Percentiles rank a stretch among this genome's conserved stretches.
These are phyloP conservation scores for Poronia punctata DNA, from an alignment of 495 filamentous ascomycete genomes.

Conservation along the genomic window DNA sequence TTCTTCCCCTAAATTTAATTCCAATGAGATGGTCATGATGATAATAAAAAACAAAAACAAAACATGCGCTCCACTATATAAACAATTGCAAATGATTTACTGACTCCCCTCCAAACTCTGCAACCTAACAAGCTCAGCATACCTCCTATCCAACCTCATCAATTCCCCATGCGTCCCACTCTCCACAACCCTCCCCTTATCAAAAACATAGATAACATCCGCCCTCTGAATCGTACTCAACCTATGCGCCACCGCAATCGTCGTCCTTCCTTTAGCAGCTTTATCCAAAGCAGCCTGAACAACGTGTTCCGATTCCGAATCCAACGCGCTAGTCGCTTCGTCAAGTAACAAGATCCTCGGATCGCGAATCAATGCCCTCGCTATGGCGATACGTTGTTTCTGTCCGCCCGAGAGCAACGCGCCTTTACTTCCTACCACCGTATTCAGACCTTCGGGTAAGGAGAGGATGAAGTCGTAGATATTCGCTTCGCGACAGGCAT, in stretches of 20 bases:
- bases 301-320: slow-evolving; percentile 75
- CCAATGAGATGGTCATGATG: too few species aligned
- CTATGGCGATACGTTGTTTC: slow-evolving; percentile 74
- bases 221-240: slow-evolving; percentile 76
- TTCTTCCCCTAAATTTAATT: too few species aligned
- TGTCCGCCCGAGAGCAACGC: slow-evolving; percentile 75
- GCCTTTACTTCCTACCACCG: slow-evolving; percentile 69
- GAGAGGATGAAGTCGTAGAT: slow-evolving; percentile 81
- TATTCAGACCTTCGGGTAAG: slow-evolving; percentile 62
- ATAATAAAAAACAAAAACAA: too few species aligned
- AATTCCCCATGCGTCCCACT: slow-evolving; percentile 64
- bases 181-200: slow-evolving; percentile 67
- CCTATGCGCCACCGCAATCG: slow-evolving; percentile 72
- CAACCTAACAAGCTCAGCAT: slow-evolving; percentile 68
- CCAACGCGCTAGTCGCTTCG: slow-evolving; percentile 75
- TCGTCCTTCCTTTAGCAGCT: slow-evolving; percentile 67
- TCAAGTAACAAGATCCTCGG: slow-evolving; percentile 62
- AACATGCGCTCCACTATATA: too few species aligned
- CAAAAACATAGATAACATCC: slow-evolving; percentile 78
- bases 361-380: slow-evolving; percentile 64
- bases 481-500: slow-evolving; percentile 80
- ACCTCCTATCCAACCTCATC: slow-evolving; percentile 58
- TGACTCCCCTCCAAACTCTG: slow-evolving; percentile 65
- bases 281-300: slow-evolving; percentile 75
- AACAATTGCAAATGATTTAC: too few species aligned